Evolutionary conservation across 2,329 filamentous ascomycete species (phyloP), one percentile per base, ranked within the genome.

Genomic region (Colletotrichum filicis): DNA sequence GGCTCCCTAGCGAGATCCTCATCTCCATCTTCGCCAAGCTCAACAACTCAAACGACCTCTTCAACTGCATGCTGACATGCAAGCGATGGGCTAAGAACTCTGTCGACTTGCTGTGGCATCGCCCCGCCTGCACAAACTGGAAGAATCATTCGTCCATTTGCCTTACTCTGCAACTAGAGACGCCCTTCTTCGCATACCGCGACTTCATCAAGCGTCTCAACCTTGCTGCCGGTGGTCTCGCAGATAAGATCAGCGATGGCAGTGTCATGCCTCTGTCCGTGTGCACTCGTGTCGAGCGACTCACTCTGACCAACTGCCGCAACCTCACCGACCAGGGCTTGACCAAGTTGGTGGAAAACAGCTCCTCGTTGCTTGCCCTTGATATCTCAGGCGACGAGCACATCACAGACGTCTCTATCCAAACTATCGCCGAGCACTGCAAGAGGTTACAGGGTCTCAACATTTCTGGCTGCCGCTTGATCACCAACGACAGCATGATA

Each of bases 151-250:
- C 91, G 78, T 92, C 87, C 76, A 97, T 99, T 76, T 95, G 95
- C 79, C 87, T 89, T 71, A 95, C 96, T 1, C 90, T 98, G 46
- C 89, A 90, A 58, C 88, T 92, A 32, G 85, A 89, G 42, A 85
- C 92, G n/a, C 93, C 94, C 76, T 96, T 94, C 83, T 99, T 98
- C 82, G 89, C 92, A 76, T 99, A 99, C 82, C 90, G 92, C 76
- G 93, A 96, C 75, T 93, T 98, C 77, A 94, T 99, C 83, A 96
- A 95, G 85, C 91, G 97, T 63, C 88, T 99, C 32, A 99, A 99
- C 79, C 86, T 99, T 62, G 95, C 96, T 2, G 91, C 92, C 16
- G 59, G 60, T 52, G 68, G 64, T 30, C 86, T 99, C 70, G 91
- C 92, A 42, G 88, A 90, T 28, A 89, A 85, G 57, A 87, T 98